A percentile compares a stretch with the other conserved stretches of the same genome.
Evolutionary conservation across 495 filamentous ascomycete genomes (phyloP).

Genomic region (Lepraria neglecta): DNA sequence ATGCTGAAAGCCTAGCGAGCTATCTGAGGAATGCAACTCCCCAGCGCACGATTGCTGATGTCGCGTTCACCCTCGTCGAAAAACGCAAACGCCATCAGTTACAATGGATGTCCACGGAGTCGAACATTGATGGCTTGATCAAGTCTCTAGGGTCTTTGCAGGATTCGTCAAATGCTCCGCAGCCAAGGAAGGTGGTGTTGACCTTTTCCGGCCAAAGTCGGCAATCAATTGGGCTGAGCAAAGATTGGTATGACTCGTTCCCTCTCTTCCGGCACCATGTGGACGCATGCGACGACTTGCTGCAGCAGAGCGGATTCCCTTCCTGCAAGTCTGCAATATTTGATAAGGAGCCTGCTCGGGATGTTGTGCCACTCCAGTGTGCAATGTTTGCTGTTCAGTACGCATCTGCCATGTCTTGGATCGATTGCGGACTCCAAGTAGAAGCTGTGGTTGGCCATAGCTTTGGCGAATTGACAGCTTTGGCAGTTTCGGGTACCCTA

Average conservation of each 20-base stretch:
- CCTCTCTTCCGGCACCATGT: constrained; percentile 35
- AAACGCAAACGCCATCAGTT: constrained; percentile 1
- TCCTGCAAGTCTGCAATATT: constrained; percentile 47
- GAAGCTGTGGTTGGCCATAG: constrained; percentile 46
- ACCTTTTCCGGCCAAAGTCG: constrained; percentile 35
- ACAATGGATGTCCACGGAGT: constrained; percentile 2
- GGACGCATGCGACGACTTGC: constrained; percentile 11
- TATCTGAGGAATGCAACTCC: not conserved
- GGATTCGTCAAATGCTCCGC: not conserved
- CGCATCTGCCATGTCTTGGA: constrained; percentile 42
- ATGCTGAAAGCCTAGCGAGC: constrained; percentile 14
- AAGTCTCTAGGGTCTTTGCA: constrained; percentile 3
- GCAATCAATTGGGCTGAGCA: constrained; percentile 23
- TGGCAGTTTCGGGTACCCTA: constrained; percentile 37
- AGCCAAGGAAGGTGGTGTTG: constrained; percentile 27
- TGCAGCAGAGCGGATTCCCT: not conserved
- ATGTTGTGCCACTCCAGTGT: constrained; percentile 42
- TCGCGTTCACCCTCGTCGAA: constrained; percentile 17
- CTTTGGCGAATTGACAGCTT: constrained; percentile 43
- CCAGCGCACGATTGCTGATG: constrained; percentile 8
- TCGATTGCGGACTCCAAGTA: constrained; percentile 38
- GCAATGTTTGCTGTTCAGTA: constrained; percentile 46
- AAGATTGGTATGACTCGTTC: constrained; percentile 29
- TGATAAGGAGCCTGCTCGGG: constrained; percentile 30
- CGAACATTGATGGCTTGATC: not conserved